Evolutionary conservation across 2,329 filamentous ascomycete genomes (phyloP).

Genomic region (Rutstroemia sydowiana): DNA sequence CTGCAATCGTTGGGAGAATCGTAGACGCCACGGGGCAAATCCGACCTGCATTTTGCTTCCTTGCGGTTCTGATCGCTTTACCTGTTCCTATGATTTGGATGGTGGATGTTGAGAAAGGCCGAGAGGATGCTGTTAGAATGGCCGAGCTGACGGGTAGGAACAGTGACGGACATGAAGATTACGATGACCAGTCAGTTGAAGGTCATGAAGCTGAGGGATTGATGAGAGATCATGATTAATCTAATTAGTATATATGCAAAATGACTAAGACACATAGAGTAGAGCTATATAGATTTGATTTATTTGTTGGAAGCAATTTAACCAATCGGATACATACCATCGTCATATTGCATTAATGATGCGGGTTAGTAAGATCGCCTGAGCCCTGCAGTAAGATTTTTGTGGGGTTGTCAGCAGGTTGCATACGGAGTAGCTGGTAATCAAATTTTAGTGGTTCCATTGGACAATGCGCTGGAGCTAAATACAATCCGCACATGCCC

Average conservation of each 20-base stretch:
- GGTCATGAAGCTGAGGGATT: slow-evolving; percentile 6
- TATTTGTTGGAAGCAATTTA: too few species aligned
- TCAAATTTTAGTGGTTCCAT: too few species aligned
- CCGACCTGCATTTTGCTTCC: slow-evolving; percentile 83
- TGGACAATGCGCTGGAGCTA: not conserved
- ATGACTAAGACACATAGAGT: too few species aligned
- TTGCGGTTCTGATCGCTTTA: slow-evolving; percentile 75
- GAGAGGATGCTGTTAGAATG: slow-evolving; percentile 57
- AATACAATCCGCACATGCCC: too few species aligned
- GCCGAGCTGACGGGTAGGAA: slow-evolving; percentile 50
- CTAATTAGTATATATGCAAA: not conserved
- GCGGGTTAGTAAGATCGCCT: too few species aligned
- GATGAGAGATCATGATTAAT: slow-evolving; percentile 8
- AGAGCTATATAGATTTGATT: too few species aligned
- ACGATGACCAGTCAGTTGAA: slow-evolving; percentile 6
- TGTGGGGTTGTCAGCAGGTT: not conserved
- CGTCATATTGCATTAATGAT: too few species aligned
- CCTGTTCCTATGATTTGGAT: slow-evolving; percentile 79
- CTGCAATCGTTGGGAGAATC: slow-evolving; percentile 86
- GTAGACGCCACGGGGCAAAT: slow-evolving; percentile 79
- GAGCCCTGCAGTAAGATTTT: too few species aligned
- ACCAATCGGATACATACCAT: too few species aligned
- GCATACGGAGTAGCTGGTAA: too few species aligned
- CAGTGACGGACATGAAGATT: slow-evolving; percentile 5
- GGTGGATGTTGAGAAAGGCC: slow-evolving; percentile 76